These are phyloP conservation scores for Russula abietina DNA, from an alignment of 768 basidiomycete genomes.

Conservation along the genomic window DNA sequence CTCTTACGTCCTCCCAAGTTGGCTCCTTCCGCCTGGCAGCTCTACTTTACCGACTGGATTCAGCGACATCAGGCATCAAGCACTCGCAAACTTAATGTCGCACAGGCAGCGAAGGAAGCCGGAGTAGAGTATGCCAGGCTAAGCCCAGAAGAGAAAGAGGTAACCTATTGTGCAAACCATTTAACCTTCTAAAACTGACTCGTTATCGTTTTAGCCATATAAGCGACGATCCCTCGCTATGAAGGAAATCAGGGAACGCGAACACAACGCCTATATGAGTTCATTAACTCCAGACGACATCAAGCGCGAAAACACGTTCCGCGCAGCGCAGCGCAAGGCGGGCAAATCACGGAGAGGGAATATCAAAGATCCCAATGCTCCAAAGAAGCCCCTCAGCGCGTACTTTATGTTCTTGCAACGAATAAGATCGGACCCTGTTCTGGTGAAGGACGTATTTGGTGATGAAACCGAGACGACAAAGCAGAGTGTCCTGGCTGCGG, in stretches of 20 bases:
- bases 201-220: conserved; percentile 56
- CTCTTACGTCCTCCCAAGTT: conserved; percentile 81
- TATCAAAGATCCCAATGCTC: conserved; percentile 94
- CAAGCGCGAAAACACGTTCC: conserved; percentile 86
- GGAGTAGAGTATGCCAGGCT: conserved; percentile 84
- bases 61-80: conserved; percentile 76
- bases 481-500: conserved; percentile 89
- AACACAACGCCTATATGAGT: conserved; percentile 78
- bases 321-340: conserved; percentile 87
- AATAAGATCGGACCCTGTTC: conserved; percentile 68
- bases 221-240: conserved; percentile 75
- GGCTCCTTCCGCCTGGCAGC: conserved; percentile 92
- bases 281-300: conserved; percentile 90
- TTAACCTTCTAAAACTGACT: conserved; percentile 22
- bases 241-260: conserved; percentile 81
- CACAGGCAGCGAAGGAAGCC: conserved; percentile 92
- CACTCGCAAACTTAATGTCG: conserved; percentile 85
- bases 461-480: conserved; percentile 91
- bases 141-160: conserved; percentile 78
- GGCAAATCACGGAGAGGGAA: conserved; percentile 91
- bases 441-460: conserved; percentile 80
- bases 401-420: conserved; percentile 94
- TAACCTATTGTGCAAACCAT: conserved; percentile 33
- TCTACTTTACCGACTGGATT: conserved; percentile 95
- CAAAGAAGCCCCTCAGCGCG: conserved; percentile 90